These are phyloP conservation scores for Raffaelea albimanens DNA, from an alignment of 2,329 filamentous ascomycete genomes.

Conservation along the genomic window DNA sequence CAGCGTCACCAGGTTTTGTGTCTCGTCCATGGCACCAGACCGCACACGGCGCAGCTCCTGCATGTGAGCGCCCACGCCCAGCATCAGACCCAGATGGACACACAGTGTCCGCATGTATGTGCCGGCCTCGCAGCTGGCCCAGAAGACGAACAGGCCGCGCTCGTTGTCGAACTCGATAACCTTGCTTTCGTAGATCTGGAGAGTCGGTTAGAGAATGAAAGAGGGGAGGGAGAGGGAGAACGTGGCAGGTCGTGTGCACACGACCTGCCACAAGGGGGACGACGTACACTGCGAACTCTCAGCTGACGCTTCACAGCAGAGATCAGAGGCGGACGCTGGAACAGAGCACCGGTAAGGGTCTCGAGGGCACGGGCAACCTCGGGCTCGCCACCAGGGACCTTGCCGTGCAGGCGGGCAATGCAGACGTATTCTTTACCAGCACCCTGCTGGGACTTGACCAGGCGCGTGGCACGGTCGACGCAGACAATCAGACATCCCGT, in stretches of 20 bases:
- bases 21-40: conserved; percentile 91
- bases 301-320: conserved; percentile 98
- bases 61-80: conserved; percentile 64
- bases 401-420: conserved; percentile 91
- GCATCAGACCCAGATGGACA: conserved; percentile 66
- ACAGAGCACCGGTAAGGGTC: conserved; percentile 90
- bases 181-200: conserved; percentile 81
- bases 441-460: conserved; percentile 98
- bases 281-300: conserved; percentile 68
- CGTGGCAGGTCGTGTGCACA: not conserved
- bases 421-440: conserved; percentile 99
- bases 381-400: conserved; percentile 83
- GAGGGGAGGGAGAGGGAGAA: too few species aligned
- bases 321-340: conserved; percentile 94
- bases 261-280: not conserved
- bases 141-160: conserved; percentile 93
- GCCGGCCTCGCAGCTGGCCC: conserved; percentile 97
- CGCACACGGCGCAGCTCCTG: conserved; percentile 92
- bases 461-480: conserved; percentile 90
- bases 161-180: conserved; percentile 98
- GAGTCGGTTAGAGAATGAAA: not conserved
- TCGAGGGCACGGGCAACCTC: conserved; percentile 91
- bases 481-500: conserved; percentile 38
- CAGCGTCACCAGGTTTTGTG: conserved; percentile 78
- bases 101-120: conserved; percentile 98